Conservation (phyloP, 2,329 filamentous ascomycete species). For the Xylariaceae sp. region DNA sequence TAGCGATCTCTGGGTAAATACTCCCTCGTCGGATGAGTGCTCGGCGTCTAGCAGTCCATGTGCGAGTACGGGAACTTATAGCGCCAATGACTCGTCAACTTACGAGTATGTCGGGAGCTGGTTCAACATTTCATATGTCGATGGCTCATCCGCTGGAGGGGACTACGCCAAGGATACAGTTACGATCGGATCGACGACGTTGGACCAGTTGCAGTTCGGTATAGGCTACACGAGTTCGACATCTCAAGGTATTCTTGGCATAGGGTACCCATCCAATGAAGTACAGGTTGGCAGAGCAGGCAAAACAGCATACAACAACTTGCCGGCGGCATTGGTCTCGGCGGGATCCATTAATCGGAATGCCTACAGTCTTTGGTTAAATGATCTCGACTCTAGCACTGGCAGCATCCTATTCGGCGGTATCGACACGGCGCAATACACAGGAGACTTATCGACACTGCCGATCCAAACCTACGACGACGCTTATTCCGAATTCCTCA, state of each 20-base stretch:
- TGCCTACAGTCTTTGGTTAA: conserved; percentile 73
- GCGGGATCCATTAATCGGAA: conserved; percentile 61
- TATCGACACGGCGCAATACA: conserved; percentile 65
- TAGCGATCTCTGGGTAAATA: conserved; percentile 71
- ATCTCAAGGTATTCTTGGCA: conserved; percentile 74
- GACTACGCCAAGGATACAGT: conserved; percentile 80
- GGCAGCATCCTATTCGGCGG: conserved; percentile 75
- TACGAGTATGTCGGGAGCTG: conserved; percentile 69
- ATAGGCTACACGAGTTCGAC: conserved; percentile 64
- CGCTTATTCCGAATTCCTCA: conserved; percentile 60
- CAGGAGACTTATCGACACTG: conserved; percentile 61
- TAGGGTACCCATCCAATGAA: conserved; percentile 80
- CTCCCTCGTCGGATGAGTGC: conserved; percentile 60
- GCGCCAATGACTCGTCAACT: conserved; percentile 69
- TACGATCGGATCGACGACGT: conserved; percentile 50
- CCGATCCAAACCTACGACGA: conserved; percentile 59
- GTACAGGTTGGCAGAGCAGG: conserved; percentile 62
- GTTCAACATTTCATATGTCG: conserved; percentile 87
- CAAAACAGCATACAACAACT: conserved; percentile 60
- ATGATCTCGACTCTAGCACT: conserved; percentile 63
- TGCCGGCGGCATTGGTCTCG: conserved; percentile 63
- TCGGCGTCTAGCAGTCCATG: conserved; percentile 49
- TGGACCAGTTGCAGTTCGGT: conserved; percentile 66
- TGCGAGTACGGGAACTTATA: conserved; percentile 62
- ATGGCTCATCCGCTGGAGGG: conserved; percentile 72